Base-by-base conservation (phyloP, 768 basidiomycete genomes). In the Chalciporus pseudorubinellus region DNA sequence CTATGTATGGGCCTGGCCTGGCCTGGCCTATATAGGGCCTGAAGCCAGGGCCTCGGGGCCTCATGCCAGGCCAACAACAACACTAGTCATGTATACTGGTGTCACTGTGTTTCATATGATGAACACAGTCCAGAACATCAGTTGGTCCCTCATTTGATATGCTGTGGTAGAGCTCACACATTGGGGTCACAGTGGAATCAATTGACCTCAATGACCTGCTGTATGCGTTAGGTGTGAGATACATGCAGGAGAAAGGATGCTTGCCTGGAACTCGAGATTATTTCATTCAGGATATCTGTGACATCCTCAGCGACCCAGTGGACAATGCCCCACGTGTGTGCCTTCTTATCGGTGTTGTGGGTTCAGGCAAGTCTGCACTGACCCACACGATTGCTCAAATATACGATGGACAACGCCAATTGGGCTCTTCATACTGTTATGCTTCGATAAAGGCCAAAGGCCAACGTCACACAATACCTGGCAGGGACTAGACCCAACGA, bases 371-470 rank as follows among this genome's bases (percentile, higher is more conserved):
- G n/a, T n/a, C n/a, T n/a, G n/a, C 51, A 5, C 44, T 65, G 21
- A 60, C 63, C 18, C 51, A 58, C 33, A 48, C 48, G 18, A 56
- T 55, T 13, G 61, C 59, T 41, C 22, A 22, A 19, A 31, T 26
- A 13, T 63, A 60, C 14, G 49, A 59, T n/a, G 28, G 34, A 4
- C 44, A 59, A n/a, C 9, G 39, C 11, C 54, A 59, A 20, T 55
- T 68, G 1, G 64, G 64, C 18, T 61, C 66, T 13, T 57, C 58
- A 0, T 57, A 61, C 26, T 68, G 55, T 33, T 60, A 65, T n/a
- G n/a, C n/a, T n/a, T n/a, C n/a, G n/a, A n/a, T n/a, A n/a, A n/a
- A n/a, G n/a, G n/a, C n/a, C n/a, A n/a, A n/a, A n/a, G n/a, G n/a
- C n/a, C n/a, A n/a, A n/a, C n/a, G n/a, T n/a, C n/a, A n/a, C n/a